Base-by-base conservation (phyloP, 2,329 filamentous ascomycete species). In the Rhinocladiella mackenziei region DNA sequence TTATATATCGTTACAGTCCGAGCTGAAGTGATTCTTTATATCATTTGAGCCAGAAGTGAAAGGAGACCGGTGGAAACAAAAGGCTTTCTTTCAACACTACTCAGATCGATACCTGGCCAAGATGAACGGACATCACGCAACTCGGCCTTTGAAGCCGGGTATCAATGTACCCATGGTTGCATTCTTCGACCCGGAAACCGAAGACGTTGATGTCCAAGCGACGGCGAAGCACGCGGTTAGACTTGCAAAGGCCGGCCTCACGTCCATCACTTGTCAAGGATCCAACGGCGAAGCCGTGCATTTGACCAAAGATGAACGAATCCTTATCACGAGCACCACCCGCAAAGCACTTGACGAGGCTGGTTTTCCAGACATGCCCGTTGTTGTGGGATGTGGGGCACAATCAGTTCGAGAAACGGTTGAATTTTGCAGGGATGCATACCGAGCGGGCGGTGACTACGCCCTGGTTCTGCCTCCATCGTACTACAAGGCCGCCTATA, bases 221-320 rank as follows among this genome's bases (percentile, higher is more conserved):
- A 80, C 81, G 46, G 72, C 75, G 36, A 73, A 70, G 39, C 66
- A 72, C 51, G 80, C 83, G 26, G 75, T 85, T 39, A 78, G 81
- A 57, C 78, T 91, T n/a, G 85, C 84, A 34, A 64, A 75, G 43
- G 78, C 83, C 19, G 86, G 86, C 52, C 78, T 89, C 30, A 76
- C 81, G 11, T 84, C 85, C 14, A 73, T 91, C 34, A 83, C 84
- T 36, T 86, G 83, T 8, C 85, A 89, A 62, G 86, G 86, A 34
- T 87, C 83, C 60, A 91, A 91, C 60, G 86, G 86, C 57, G 86
- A 92, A 69, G 85, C 86, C 5, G 84, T 89, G 9, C 85, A 89
- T 60, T 74, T 91, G 23, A 80, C 81, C 31, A 81, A 82, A 56
- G 70, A 75, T 17, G 86, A 91, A 67, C 78, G 85, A 47, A 75